A percentile compares a stretch with the other conserved stretches of the same genome.
These are phyloP conservation scores for Plasmodium inui DNA, from an alignment of 169 alveolate genomes.

Conservation along the genomic window DNA sequence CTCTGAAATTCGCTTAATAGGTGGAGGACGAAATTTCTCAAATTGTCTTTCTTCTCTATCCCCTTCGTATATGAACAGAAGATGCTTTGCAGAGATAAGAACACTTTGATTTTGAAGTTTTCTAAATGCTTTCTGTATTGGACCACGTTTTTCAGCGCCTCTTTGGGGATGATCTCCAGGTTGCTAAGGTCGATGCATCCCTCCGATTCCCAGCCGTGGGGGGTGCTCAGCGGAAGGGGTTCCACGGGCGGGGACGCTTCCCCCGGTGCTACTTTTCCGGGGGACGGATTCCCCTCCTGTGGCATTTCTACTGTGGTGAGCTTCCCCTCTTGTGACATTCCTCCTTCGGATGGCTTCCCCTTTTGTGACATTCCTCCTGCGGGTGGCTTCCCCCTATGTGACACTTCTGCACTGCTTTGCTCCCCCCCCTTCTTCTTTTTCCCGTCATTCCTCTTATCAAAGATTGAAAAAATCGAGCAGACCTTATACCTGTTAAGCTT, in stretches of 20 bases:
- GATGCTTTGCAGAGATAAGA: not conserved
- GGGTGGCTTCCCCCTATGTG: not conserved
- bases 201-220: not conserved
- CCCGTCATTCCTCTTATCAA: not conserved
- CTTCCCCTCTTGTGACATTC: not conserved
- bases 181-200: not conserved
- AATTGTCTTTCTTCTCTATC: slow-evolving; percentile 22
- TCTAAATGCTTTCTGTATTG: slow-evolving; percentile 42
- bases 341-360: not conserved
- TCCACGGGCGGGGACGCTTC: not conserved
- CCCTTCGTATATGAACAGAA: slow-evolving; percentile 10
- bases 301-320: not conserved
- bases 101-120: slow-evolving; percentile 7
- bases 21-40: slow-evolving; percentile 8
- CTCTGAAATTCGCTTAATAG: slow-evolving; percentile 13
- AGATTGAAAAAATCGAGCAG: slow-evolving; percentile 10
- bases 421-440: not conserved
- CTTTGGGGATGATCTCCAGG: not conserved
- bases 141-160: slow-evolving; percentile 19
- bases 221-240: not conserved
- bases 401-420: not conserved
- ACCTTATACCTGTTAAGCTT: not conserved
- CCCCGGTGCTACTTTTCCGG: not conserved
- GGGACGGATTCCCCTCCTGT: not conserved
- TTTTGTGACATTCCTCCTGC: not conserved